Percentiles rank a stretch among this genome's conserved stretches.
Conservation (phyloP, 148 eudicot genomes). For the Amaranthus cruentus region DNA sequence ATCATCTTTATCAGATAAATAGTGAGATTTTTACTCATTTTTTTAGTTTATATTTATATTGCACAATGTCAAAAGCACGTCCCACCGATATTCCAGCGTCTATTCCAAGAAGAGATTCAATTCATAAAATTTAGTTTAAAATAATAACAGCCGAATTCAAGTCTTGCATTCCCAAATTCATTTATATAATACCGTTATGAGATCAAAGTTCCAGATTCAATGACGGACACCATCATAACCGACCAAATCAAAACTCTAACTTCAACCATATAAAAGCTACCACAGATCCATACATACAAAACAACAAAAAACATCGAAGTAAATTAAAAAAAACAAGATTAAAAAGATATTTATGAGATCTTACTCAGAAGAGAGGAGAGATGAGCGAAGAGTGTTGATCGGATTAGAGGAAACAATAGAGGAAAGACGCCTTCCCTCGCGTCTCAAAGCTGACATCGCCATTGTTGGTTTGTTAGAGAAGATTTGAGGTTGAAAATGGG, state of each 20-base stretch:
- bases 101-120: too few species aligned
- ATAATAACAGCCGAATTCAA: too few species aligned
- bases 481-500: not conserved
- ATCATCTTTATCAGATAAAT: too few species aligned
- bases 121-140: too few species aligned
- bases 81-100: too few species aligned
- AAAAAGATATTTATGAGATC: conserved; percentile 15
- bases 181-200: too few species aligned
- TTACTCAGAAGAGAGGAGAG: conserved; percentile 40
- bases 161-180: too few species aligned
- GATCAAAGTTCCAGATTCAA: not conserved
- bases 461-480: conserved; percentile 23
- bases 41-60: too few species aligned
- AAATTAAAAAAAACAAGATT: not conserved
- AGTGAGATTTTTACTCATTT: too few species aligned
- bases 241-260: conserved; percentile 5
- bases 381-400: conserved; percentile 31
- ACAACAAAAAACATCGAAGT: not conserved
- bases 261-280: not conserved
- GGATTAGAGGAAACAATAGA: conserved; percentile 36
- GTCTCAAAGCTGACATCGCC: conserved; percentile 58
- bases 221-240: not conserved
- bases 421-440: conserved; percentile 41
- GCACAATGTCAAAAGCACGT: too few species aligned
- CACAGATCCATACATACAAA: not conserved